These are phyloP conservation scores for Synura sp. DNA, from an alignment of 352 stramenopile genomes.

Conservation along the genomic window DNA sequence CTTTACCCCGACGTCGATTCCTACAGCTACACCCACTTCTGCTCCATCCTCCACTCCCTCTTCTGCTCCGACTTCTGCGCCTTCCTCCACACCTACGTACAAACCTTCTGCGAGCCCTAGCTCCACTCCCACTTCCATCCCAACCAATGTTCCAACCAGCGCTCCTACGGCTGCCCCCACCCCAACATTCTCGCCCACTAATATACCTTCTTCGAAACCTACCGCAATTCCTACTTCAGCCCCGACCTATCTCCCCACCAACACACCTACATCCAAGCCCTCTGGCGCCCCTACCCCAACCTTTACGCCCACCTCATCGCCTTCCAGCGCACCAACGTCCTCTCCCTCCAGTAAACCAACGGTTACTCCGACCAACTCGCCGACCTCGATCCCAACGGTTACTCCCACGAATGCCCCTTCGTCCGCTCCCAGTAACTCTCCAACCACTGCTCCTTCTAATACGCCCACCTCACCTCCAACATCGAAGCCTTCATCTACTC, in stretches of 20 bases:
- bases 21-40: no score
- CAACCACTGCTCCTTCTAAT: slow-evolving; percentile 15
- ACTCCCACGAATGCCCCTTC: slow-evolving; percentile 3
- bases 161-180: no score
- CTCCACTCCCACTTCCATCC: no score
- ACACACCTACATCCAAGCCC: slow-evolving; percentile 3
- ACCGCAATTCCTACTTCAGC: background rate
- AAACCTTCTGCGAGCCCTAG: no score
- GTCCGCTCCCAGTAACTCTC: slow-evolving; percentile 6
- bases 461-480: background rate
- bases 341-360: background rate
- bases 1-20: no score
- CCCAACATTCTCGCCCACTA: no score
- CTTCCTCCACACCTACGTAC: no score
- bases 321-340: slow-evolving; percentile 17
- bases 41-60: no score
- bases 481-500: background rate
- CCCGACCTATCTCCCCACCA: slow-evolving; percentile 5
- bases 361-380: background rate
- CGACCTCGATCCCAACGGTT: slow-evolving; percentile 4
- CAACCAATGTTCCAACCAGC: no score
- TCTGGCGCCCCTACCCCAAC: background rate
- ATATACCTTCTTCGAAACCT: no score
- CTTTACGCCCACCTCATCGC: background rate
- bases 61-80: no score